Conservation (phyloP, 129 eudicot species). For the Chrysanthemum makinoi region DNA sequence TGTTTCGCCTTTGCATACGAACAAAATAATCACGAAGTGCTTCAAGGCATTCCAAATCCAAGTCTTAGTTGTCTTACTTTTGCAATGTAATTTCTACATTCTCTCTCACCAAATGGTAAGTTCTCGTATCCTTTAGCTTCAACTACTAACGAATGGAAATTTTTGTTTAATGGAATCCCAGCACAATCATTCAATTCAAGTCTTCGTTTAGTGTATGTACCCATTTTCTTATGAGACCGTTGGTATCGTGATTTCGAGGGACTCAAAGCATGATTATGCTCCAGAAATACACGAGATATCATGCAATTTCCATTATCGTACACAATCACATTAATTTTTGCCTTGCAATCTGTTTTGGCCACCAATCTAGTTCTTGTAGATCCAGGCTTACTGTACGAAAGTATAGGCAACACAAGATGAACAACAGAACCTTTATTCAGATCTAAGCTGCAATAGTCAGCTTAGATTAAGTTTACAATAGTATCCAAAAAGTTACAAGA, state of each 20-base stretch:
- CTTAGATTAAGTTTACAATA: too few species aligned
- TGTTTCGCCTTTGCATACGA: neutral
- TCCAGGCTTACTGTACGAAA: too few species aligned
- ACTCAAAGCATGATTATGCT: neutral
- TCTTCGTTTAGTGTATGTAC: neutral
- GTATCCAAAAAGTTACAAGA: too few species aligned
- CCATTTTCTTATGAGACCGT: neutral
- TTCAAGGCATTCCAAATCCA: neutral
- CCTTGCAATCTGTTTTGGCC: neutral
- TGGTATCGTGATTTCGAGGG: neutral
- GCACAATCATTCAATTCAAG: neutral
- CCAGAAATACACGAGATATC: neutral
- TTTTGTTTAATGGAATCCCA: too few species aligned
- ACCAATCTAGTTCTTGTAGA: neutral
- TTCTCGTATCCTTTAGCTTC: neutral
- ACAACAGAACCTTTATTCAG: too few species aligned
- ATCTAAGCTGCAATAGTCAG: too few species aligned
- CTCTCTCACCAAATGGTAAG: neutral
- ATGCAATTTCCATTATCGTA: neutral
- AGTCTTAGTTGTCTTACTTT: too few species aligned
- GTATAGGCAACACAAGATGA: too few species aligned
- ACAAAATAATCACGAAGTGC: neutral
- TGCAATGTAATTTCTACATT: neutral
- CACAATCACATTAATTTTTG: neutral
- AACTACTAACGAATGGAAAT: neutral